A percentile compares a stretch with the other conserved stretches of the same genome.
Conservation (phyloP, 2,329 filamentous ascomycete genomes). For the Pleurostoma richardsiae region DNA sequence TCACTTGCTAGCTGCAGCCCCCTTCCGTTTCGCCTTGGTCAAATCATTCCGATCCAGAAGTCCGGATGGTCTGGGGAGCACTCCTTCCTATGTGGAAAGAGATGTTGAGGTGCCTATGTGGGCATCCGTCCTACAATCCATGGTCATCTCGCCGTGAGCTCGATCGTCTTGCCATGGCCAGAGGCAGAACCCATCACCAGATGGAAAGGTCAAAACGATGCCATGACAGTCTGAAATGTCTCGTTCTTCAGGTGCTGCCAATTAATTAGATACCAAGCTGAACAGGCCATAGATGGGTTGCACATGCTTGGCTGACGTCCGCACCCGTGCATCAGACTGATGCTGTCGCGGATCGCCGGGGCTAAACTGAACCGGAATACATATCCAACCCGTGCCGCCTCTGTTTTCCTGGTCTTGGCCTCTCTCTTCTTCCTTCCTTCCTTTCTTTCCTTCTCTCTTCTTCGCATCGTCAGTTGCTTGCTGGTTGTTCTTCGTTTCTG, state of each 20-base stretch:
- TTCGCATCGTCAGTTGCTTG: neutral
- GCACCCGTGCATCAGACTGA: neutral
- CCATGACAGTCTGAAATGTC: too few species aligned
- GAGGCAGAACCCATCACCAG: neutral
- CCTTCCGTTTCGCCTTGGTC: neutral
- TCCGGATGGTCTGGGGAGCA: neutral
- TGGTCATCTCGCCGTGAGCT: neutral
- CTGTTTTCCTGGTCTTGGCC: neutral
- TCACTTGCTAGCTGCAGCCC: neutral
- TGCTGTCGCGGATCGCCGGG: neutral
- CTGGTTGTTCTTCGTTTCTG: neutral
- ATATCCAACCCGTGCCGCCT: neutral
- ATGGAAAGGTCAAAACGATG: neutral
- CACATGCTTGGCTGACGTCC: neutral
- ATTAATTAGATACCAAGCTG: too few species aligned
- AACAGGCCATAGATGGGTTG: too few species aligned
- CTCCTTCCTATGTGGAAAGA: neutral
- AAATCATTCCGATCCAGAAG: neutral
- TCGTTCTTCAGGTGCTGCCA: too few species aligned
- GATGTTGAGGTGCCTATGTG: neutral
- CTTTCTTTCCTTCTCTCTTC: neutral
- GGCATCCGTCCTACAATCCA: neutral
- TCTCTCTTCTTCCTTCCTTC: neutral
- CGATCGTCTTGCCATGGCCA: neutral
- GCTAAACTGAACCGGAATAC: neutral